Evolutionary conservation across 345 rosid genomes (phyloP), one percentile per base, ranked within the genome.

Genomic region (Brassica rapa): DNA sequence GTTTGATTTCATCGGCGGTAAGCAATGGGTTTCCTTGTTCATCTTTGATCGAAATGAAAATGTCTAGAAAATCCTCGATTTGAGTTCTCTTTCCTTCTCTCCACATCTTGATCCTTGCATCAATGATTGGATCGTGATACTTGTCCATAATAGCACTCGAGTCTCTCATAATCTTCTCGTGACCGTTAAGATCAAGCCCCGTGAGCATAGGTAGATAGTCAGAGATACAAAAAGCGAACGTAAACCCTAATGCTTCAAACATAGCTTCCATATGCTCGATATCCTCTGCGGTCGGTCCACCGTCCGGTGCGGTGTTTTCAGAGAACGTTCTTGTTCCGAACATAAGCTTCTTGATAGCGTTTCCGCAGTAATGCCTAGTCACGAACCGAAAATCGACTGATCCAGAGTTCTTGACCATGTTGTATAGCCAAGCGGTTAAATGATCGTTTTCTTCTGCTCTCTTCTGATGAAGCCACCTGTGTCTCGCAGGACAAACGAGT

Each of bases 251-350:
- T 23, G 49, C 56, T 5, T 59, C 82, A 70, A 89, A 85, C 35
- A 87, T 16, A 2, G 93, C 89, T 49, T 83, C 68, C 19, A 87
- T 80, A 19, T 86, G 86, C 62, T 85, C 88, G 2, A 77, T 80
- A 53, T 86, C 91, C 46, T 85, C 85, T 1, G 16, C 71, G 8
- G 83, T 76, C 4, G 87, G 87, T 2, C 80, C 86, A 51, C 85
- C 86, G 15, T 85, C 82, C 1, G 69, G 55, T 71, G 64, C 37
- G 51, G 77, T 79, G 57, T 72, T 55, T 29, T 84, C 70, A 25
- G 80, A 57, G 46, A 81, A 83, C 10, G 79, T 78, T 66, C 86
- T 75, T 41, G 75, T 64, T 21, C 80, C 77, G 57, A 85, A 83
- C 79, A 85, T 62, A 57, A 83, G 70, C 57, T 76, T 83, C 77